These are phyloP conservation scores for Phaeophleospora eucalypticola DNA, from an alignment of 2,329 filamentous ascomycete genomes.

Conservation along the genomic window DNA sequence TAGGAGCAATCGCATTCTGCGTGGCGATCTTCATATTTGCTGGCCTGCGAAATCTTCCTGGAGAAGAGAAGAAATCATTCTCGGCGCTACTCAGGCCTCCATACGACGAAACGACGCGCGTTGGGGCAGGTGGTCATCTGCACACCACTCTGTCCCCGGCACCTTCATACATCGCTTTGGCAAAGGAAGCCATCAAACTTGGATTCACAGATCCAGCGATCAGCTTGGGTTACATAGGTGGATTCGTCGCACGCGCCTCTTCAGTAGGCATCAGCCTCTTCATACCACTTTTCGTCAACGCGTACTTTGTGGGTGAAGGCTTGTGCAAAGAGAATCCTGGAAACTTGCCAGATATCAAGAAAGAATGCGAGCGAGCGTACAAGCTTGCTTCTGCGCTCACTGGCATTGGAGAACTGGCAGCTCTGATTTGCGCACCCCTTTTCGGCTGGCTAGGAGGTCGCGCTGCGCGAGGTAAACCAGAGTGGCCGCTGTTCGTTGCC, in stretches of 20 bases:
- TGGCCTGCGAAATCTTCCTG: slow-evolving; percentile 64
- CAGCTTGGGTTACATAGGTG: slow-evolving; percentile 82
- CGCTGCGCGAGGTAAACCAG: slow-evolving; percentile 48
- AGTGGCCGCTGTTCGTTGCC: slow-evolving; percentile 69
- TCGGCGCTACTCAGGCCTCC: slow-evolving; percentile 36
- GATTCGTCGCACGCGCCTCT: slow-evolving; percentile 89
- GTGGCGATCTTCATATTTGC: slow-evolving; percentile 74
- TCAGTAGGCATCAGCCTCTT: slow-evolving; percentile 94
- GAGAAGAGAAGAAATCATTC: slow-evolving; percentile 76
- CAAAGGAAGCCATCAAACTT: slow-evolving; percentile 47
- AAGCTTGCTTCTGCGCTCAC: slow-evolving; percentile 81
- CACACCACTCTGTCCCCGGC: slow-evolving; percentile 37
- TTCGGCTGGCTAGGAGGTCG: slow-evolving; percentile 83
- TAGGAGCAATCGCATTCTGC: slow-evolving; percentile 65
- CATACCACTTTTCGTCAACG: slow-evolving; percentile 87
- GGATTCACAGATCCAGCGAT: slow-evolving; percentile 75
- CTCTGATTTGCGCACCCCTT: slow-evolving; percentile 75
- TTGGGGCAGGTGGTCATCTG: slow-evolving; percentile 23
- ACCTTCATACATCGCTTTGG: slow-evolving; percentile 52
- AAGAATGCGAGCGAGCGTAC: slow-evolving; percentile 81
- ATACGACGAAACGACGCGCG: slow-evolving; percentile 25
- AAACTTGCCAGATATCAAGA: slow-evolving; percentile 63
- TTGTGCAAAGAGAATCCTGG: slow-evolving; percentile 60
- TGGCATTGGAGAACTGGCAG: slow-evolving; percentile 81
- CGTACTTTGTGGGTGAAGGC: slow-evolving; percentile 77